These are phyloP conservation scores for Peronospora farinosa DNA, from an alignment of 352 stramenopile species.

Conservation along the genomic window DNA sequence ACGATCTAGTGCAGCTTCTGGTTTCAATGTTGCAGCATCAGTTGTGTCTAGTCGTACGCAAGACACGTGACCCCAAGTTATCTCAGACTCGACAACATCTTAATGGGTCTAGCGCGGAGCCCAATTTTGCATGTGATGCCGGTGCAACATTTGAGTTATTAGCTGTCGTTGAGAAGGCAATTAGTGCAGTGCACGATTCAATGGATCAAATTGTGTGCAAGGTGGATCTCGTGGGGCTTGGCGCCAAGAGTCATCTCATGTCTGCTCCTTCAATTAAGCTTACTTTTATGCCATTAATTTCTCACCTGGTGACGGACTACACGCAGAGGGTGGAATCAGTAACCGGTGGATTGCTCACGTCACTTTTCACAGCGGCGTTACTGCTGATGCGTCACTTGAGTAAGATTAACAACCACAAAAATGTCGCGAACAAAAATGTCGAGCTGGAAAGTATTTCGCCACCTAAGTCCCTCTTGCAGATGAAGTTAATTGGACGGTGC, in stretches of 20 bases:
- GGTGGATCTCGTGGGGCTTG: slow-evolving; percentile 12
- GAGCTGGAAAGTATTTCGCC: slow-evolving; percentile 17
- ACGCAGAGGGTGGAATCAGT: slow-evolving; percentile 24
- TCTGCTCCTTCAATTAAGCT: not conserved
- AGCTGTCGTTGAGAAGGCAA: slow-evolving; percentile 20
- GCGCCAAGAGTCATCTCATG: slow-evolving; percentile 7
- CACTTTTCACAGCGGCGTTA: slow-evolving; percentile 44
- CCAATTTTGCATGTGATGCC: slow-evolving; percentile 20
- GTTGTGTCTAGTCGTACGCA: slow-evolving; percentile 47
- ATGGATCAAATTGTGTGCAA: slow-evolving; percentile 11
- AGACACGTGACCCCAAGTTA: slow-evolving; percentile 54
- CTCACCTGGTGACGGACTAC: slow-evolving; percentile 29
- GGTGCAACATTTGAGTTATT: slow-evolving; percentile 23
- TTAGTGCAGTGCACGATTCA: slow-evolving; percentile 18
- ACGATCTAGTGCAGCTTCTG: slow-evolving; percentile 48
- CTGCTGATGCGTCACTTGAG: slow-evolving; percentile 48
- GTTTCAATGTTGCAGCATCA: slow-evolving; percentile 75
- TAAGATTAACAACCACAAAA: slow-evolving; percentile 14
- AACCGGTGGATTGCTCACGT: slow-evolving; percentile 30
- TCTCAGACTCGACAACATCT: slow-evolving; percentile 45
- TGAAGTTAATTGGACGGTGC: slow-evolving; percentile 53
- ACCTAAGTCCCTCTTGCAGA: slow-evolving; percentile 27
- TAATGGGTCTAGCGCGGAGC: slow-evolving; percentile 12
- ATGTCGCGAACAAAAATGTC: slow-evolving; percentile 3
- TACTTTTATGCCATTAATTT: slow-evolving; percentile 25